Conservation (phyloP, 1,284 basidiomycete species). For the Lentinula novae-zelandiae region DNA sequence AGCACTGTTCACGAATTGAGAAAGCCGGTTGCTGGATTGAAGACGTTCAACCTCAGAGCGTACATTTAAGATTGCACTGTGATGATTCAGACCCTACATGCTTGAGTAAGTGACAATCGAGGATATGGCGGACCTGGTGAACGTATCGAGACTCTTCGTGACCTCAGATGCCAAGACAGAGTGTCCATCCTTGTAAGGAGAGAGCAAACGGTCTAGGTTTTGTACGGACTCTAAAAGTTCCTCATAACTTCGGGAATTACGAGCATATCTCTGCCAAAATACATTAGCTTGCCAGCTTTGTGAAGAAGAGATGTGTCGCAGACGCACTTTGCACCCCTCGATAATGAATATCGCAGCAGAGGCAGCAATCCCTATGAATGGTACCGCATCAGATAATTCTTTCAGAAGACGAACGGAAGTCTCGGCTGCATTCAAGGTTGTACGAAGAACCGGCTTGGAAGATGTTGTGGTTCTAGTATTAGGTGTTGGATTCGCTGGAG, state of each 20-base stretch:
- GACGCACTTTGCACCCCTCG: not conserved
- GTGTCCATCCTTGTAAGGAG: not conserved
- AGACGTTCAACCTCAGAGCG: not conserved
- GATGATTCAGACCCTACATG: not conserved
- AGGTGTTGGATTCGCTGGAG: not conserved
- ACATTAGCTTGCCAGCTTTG: not conserved
- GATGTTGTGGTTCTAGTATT: not conserved
- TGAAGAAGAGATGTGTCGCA: not conserved
- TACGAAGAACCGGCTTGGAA: not conserved
- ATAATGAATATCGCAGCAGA: constrained; percentile 1
- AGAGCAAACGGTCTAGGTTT: not conserved
- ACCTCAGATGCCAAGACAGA: not conserved
- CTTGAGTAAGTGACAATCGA: not conserved
- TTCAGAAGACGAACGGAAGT: not conserved
- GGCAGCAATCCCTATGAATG: not conserved
- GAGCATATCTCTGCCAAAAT: not conserved
- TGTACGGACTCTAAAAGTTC: not conserved
- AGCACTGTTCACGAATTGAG: not conserved
- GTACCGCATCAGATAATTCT: not conserved
- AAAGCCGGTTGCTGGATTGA: not conserved
- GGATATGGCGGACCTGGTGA: not conserved
- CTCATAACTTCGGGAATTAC: not conserved
- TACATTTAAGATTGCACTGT: not conserved
- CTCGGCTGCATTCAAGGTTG: not conserved
- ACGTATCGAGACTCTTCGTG: not conserved